Evolutionary conservation across 768 basidiomycete species (phyloP).

Genomic region (Rhizopogon vulgaris): DNA sequence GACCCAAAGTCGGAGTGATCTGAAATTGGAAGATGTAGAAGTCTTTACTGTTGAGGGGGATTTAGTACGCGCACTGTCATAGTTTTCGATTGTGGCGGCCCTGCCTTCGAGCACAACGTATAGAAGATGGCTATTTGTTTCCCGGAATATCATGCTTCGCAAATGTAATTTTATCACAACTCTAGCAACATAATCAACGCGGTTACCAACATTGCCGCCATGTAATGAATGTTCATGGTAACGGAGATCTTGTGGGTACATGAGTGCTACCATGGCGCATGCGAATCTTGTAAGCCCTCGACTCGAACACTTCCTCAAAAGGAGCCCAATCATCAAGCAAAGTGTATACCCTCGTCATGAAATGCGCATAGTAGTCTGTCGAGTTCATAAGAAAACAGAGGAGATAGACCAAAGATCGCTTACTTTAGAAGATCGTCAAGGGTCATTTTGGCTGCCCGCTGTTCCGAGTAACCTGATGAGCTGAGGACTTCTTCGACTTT

Average conservation of each 20-base stretch:
- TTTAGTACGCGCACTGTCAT: too few species aligned
- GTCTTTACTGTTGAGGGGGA: too few species aligned
- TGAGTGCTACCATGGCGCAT: background rate
- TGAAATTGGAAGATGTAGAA: too few species aligned
- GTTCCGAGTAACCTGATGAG: conserved; percentile 68
- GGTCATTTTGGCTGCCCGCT: conserved; percentile 88
- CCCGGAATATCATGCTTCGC: too few species aligned
- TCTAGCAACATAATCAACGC: background rate
- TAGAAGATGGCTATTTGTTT: too few species aligned
- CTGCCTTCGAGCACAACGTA: too few species aligned
- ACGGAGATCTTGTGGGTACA: background rate
- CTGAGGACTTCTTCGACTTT: conserved; percentile 69
- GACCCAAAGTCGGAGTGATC: too few species aligned
- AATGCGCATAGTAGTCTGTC: conserved; percentile 66
- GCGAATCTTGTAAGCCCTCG: background rate
- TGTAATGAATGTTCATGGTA: background rate
- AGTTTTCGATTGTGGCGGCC: too few species aligned
- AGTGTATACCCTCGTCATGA: conserved; percentile 70
- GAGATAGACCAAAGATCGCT: conserved; percentile 17
- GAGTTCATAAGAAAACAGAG: conserved; percentile 2
- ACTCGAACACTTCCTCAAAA: too few species aligned
- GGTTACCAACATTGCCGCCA: background rate
- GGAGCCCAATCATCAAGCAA: conserved; percentile 36
- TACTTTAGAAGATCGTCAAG: conserved; percentile 88
- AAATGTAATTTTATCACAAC: background rate